These are phyloP conservation scores for Brassica balearica DNA, from an alignment of 441 rosid genomes.

Conservation along the genomic window DNA sequence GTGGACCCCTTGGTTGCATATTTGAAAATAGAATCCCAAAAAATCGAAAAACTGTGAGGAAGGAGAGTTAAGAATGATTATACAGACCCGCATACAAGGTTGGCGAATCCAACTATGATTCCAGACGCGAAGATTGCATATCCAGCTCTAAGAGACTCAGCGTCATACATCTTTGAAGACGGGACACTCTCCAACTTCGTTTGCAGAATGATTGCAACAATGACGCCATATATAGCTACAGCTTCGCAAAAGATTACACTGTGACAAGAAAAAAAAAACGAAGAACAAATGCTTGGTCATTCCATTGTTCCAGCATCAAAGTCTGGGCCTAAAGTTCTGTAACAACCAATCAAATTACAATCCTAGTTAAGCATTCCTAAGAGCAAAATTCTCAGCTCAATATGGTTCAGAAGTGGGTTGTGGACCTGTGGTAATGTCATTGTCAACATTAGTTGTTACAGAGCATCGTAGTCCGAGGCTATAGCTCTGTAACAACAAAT, in stretches of 20 bases:
- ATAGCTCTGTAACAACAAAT: slow-evolving; percentile 13
- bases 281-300: slow-evolving; percentile 24
- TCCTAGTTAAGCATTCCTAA: background rate
- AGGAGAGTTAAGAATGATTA: background rate
- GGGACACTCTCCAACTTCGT: slow-evolving; percentile 97
- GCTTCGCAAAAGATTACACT: slow-evolving; percentile 99
- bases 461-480: slow-evolving; percentile 9
- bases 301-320: background rate
- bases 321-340: background rate
- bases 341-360: background rate
- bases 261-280: slow-evolving; percentile 34
- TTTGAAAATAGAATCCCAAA: background rate
- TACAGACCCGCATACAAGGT: slow-evolving; percentile 67
- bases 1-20: background rate
- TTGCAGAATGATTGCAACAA: slow-evolving; percentile 94
- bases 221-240: slow-evolving; percentile 97
- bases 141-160: slow-evolving; percentile 97
- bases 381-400: background rate
- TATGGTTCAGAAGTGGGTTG: background rate
- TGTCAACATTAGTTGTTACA: slow-evolving; percentile 1
- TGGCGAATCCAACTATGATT: slow-evolving; percentile 96
- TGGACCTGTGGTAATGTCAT: background rate
- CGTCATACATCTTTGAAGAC: slow-evolving; percentile 58
- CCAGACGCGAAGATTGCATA: slow-evolving; percentile 98
- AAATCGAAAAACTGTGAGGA: background rate